These are phyloP conservation scores for Cylindrotheca closterium DNA, from an alignment of 108 stramenopile species.

Conservation along the genomic window DNA sequence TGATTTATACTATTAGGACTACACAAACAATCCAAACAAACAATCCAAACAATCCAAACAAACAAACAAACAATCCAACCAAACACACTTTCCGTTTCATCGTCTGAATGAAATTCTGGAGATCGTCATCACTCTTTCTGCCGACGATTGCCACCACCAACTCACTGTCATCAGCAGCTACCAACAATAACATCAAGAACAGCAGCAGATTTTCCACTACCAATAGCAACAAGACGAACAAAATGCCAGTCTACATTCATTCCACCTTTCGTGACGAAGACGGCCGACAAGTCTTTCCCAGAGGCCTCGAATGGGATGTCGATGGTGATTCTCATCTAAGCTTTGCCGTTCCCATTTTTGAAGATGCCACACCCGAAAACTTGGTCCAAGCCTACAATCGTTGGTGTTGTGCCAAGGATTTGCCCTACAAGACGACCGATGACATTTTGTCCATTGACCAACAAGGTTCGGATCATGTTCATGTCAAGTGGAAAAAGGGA, in stretches of 20 bases:
- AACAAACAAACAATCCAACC: too few relatives aligned
- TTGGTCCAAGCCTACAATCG: slow-evolving; percentile 35
- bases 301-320: slow-evolving; percentile 22
- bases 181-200: too few relatives aligned
- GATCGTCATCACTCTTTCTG: too few relatives aligned
- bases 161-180: too few relatives aligned
- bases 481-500: slow-evolving; percentile 16
- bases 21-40: too few relatives aligned
- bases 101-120: too few relatives aligned
- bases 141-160: too few relatives aligned
- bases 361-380: neutral
- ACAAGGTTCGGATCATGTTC: slow-evolving; percentile 6
- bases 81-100: too few relatives aligned
- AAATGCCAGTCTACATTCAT: slow-evolving; percentile 9
- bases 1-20: too few relatives aligned
- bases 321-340: slow-evolving; percentile 4
- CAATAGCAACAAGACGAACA: too few relatives aligned
- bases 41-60: too few relatives aligned
- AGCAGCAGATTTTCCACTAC: too few relatives aligned
- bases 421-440: slow-evolving; percentile 12
- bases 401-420: slow-evolving; percentile 38
- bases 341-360: slow-evolving; percentile 5
- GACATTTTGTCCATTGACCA: slow-evolving; percentile 14
- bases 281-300: slow-evolving; percentile 11
- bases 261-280: slow-evolving; percentile 31